A percentile compares a stretch with the other conserved stretches of the same genome.
Evolutionary conservation across 768 basidiomycete species (phyloP).

Genomic region (Suillus lakei): DNA sequence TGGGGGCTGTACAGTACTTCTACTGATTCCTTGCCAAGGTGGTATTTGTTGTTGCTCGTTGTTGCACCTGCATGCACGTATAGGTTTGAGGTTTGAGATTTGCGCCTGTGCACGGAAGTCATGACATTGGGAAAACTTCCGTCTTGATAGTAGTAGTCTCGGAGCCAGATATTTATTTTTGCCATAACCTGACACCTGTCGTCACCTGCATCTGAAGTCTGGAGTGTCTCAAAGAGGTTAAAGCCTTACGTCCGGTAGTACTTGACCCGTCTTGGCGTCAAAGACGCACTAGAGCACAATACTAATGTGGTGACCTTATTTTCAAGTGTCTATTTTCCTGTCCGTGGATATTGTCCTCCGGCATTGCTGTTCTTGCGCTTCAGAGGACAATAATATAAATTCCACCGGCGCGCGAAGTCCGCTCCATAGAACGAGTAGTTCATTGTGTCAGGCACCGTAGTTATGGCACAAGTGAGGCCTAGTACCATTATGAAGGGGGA

Average conservation of each 20-base stretch:
- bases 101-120: background rate
- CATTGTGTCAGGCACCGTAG: background rate
- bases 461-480: background rate
- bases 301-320: background rate
- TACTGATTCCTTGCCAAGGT: background rate
- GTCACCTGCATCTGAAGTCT: too few species aligned
- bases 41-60: background rate
- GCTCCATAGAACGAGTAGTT: too few species aligned
- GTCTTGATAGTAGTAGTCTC: too few species aligned
- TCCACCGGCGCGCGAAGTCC: background rate
- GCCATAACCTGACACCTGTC: too few species aligned
- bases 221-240: too few species aligned
- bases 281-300: background rate
- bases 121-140: too few species aligned
- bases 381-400: background rate
- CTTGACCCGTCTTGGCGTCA: background rate
- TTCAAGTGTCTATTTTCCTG: background rate
- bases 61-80: background rate
- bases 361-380: background rate
- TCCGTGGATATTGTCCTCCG: background rate
- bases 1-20: background rate
- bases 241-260: too few species aligned
- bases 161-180: too few species aligned
- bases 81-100: background rate
- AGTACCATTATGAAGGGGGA: background rate